Evolutionary conservation across 2,329 filamentous ascomycete species (phyloP).

Genomic region (Fusarium beomiforme): DNA sequence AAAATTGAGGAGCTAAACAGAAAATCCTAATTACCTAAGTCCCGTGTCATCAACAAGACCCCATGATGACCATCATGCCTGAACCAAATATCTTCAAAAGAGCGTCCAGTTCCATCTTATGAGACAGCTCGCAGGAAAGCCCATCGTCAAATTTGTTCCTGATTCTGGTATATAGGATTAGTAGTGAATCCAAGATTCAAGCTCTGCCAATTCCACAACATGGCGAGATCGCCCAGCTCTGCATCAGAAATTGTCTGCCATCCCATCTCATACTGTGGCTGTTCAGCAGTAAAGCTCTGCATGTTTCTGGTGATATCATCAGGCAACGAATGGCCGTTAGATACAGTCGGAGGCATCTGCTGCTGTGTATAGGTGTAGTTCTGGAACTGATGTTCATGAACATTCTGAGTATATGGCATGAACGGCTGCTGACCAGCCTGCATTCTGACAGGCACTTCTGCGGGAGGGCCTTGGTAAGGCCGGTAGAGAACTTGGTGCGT

Average conservation of each 20-base stretch:
- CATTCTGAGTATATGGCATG: not conserved
- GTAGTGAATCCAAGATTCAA: conserved; percentile 12
- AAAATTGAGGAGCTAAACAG: rapidly evolving
- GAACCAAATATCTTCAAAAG: not conserved
- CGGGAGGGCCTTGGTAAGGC: not conserved
- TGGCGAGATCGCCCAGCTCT: conserved; percentile 16
- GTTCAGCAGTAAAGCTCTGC: not conserved
- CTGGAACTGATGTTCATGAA: not conserved
- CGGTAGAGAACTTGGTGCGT: not conserved
- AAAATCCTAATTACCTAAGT: too few species aligned
- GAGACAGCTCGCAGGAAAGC: rapidly evolving
- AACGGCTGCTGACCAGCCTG: not conserved
- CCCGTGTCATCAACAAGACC: too few species aligned
- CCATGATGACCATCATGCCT: rapidly evolving
- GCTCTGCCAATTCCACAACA: conserved; percentile 29
- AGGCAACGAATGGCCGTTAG: not conserved
- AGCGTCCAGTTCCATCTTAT: rapidly evolving
- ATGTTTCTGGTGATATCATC: not conserved
- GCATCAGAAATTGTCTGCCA: conserved; percentile 16
- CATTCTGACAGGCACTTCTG: not conserved
- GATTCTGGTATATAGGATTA: conserved; percentile 17
- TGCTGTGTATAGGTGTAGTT: not conserved
- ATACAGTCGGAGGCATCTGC: not conserved
- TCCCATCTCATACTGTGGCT: not conserved
- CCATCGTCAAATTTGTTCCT: rapidly evolving